These are phyloP conservation scores for Euphorbia peplus DNA, from an alignment of 345 rosid species.

Conservation along the genomic window DNA sequence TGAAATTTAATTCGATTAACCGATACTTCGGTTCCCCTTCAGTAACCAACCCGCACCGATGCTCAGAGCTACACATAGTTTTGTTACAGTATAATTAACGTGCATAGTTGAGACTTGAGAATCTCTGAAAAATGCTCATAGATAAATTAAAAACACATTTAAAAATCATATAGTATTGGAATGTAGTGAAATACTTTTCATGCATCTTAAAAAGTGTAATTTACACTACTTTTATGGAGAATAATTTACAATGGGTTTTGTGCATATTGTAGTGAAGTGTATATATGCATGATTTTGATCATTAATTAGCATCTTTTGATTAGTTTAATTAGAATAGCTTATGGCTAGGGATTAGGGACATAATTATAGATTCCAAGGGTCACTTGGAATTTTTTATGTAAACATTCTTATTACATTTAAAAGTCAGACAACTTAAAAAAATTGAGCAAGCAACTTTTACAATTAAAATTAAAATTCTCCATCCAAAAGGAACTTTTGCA, in stretches of 20 bases:
- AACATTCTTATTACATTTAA: background rate
- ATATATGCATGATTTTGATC: background rate
- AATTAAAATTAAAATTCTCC: background rate
- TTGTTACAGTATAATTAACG: too few species aligned
- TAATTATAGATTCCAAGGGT: conserved; percentile 9
- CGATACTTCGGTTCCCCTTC: too few species aligned
- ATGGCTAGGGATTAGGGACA: conserved; percentile 13
- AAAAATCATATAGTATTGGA: background rate
- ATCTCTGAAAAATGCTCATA: background rate
- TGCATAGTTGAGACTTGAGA: too few species aligned
- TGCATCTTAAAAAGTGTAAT: background rate
- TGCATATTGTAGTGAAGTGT: too few species aligned
- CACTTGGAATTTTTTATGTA: background rate
- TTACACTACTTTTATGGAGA: background rate
- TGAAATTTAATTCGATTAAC: too few species aligned
- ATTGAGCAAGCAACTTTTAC: background rate
- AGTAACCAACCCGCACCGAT: too few species aligned
- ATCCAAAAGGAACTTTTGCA: conserved; percentile 6
- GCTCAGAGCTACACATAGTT: too few species aligned
- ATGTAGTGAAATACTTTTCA: background rate
- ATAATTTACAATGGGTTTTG: background rate
- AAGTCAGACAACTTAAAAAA: conserved; percentile 4
- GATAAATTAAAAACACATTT: background rate
- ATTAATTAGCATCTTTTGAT: background rate
- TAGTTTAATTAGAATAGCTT: background rate